Evolutionary conservation across 2,329 filamentous ascomycete genomes (phyloP).

Genomic region (Amauroascus verrucosus): DNA sequence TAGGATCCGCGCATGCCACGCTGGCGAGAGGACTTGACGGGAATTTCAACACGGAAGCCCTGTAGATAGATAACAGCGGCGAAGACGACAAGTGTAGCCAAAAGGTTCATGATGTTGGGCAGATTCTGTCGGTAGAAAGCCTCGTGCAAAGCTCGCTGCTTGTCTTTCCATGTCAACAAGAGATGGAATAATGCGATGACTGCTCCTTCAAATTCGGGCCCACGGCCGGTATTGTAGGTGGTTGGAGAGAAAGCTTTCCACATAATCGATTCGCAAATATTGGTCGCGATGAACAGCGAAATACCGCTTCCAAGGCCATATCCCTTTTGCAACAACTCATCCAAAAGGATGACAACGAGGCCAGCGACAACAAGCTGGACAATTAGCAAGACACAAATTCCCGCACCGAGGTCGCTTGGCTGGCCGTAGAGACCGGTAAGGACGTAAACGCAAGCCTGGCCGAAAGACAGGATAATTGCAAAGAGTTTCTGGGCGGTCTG

Average conservation of each 20-base stretch:
- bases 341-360: constrained; percentile 96
- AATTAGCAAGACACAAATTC: constrained; percentile 95
- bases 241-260: constrained; percentile 99
- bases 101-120: constrained; percentile 97
- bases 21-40: constrained; percentile 98
- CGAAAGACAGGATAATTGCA: constrained; percentile 93
- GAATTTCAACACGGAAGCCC: constrained; percentile 99
- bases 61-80: constrained; percentile 97
- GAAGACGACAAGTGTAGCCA: constrained; percentile 88
- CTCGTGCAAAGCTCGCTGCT: constrained; percentile 95
- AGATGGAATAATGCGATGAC: constrained; percentile 19
- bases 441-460: constrained; percentile 95
- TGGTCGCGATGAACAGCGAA: constrained; percentile 98
- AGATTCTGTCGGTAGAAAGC: constrained; percentile 99
- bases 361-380: constrained; percentile 96
- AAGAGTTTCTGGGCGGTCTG: constrained; percentile 99
- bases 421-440: constrained; percentile 96
- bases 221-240: constrained; percentile 98
- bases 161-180: constrained; percentile 79
- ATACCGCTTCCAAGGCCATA: constrained; percentile 98
- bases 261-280: constrained; percentile 99
- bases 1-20: constrained; percentile 97
- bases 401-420: constrained; percentile 90
- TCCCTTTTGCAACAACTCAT: constrained; percentile 98
- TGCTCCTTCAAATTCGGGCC: constrained; percentile 59